phyloP scores from a whole-genome alignment of 2,329 filamentous ascomycete genomes.

The Stagonosporopsis vannaccii region DNA sequence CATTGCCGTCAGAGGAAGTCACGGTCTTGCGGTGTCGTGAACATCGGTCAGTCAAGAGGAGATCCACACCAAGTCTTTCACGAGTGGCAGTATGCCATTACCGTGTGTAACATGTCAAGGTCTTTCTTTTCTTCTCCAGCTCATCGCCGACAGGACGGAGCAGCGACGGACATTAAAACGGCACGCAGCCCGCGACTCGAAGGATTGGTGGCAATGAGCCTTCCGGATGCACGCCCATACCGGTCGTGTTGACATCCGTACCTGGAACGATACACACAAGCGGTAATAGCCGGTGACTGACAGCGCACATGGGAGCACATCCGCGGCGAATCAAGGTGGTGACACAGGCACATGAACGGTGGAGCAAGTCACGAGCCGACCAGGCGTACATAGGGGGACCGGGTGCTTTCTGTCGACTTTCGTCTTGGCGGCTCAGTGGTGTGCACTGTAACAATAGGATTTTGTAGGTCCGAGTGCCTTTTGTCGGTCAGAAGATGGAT shows the following conservation, averaged over 20 bases:
- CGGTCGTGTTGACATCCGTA: neutral
- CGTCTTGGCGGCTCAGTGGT: neutral
- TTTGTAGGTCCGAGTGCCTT: neutral
- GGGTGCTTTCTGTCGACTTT: neutral
- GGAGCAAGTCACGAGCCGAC: conserved; percentile 3
- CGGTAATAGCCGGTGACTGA: conserved; percentile 4
- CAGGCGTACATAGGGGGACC: neutral
- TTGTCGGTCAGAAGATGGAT: neutral
- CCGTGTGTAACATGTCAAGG: neutral
- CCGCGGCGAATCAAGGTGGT: neutral
- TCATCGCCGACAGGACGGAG: neutral
- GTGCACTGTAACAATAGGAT: neutral
- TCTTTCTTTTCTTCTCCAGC: neutral
- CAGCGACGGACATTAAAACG: neutral
- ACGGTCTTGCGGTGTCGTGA: too few relatives aligned
- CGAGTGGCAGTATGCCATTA: neutral
- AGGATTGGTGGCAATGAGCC: neutral
- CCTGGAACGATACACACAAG: neutral
- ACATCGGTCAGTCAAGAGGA: too few relatives aligned
- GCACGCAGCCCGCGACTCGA: neutral
- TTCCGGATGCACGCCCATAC: neutral
- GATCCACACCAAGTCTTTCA: too few relatives aligned
- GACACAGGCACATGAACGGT: neutral
- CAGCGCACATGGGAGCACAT: conserved; percentile 9
- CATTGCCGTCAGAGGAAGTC: too few relatives aligned